Conservation (phyloP, 2,329 filamentous ascomycete genomes). For the Stagonosporopsis cucurbitacearum region DNA sequence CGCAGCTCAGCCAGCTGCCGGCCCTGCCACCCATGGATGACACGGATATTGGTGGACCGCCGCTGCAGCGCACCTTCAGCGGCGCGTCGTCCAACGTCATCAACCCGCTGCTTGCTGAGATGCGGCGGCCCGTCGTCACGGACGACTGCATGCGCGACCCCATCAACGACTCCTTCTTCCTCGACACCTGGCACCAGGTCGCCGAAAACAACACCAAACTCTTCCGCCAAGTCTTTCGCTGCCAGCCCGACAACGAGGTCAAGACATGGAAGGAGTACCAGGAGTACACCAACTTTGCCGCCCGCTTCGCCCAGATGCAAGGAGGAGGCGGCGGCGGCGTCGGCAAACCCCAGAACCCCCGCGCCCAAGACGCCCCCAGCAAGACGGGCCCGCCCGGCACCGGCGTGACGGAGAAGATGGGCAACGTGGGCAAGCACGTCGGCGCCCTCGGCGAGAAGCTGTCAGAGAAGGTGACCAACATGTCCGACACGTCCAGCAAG, state of each 20-base stretch:
- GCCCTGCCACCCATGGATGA: conserved; percentile 75
- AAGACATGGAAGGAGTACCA: conserved; percentile 93
- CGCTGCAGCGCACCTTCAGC: conserved; percentile 61
- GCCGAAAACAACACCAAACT: conserved; percentile 96
- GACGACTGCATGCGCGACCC: conserved; percentile 97
- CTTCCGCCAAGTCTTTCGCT: conserved; percentile 91
- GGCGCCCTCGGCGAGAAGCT: conserved; percentile 40
- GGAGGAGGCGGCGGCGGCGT: too few species aligned
- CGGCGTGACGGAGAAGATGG: conserved; percentile 38
- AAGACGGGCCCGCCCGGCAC: conserved; percentile 58
- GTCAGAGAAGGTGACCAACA: conserved; percentile 35
- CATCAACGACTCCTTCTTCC: conserved; percentile 78
- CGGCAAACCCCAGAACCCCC: conserved; percentile 60
- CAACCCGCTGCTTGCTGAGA: conserved; percentile 65
- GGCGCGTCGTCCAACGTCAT: conserved; percentile 56
- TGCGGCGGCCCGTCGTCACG: conserved; percentile 75
- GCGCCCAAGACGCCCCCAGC: conserved; percentile 55
- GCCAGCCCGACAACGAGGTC: conserved; percentile 95
- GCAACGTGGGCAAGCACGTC: conserved; percentile 32
- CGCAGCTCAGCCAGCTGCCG: conserved; percentile 72
- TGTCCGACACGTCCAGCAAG: conserved; percentile 25
- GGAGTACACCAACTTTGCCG: conserved; percentile 77
- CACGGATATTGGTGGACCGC: conserved; percentile 80
- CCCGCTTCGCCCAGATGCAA: conserved; percentile 75
- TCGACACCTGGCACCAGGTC: conserved; percentile 85